Evolutionary conservation across 805 yeast species (phyloP), one percentile per base, ranked within the genome.

Genomic region (Candida manassasensis): DNA sequence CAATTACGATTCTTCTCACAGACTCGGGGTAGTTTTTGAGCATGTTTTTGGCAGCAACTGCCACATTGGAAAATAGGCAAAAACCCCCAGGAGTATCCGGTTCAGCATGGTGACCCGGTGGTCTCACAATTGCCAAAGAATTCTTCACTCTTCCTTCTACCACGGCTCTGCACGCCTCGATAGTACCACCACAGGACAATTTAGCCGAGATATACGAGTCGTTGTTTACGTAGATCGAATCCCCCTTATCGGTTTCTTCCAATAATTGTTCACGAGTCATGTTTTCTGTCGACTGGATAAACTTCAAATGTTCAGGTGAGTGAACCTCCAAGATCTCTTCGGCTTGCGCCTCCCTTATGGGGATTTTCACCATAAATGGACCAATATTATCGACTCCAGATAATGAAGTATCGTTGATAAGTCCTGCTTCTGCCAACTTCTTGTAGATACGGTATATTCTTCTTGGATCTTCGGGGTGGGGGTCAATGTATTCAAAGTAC

Each of bases 61-160:
- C 96, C 16, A 93, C 99, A 53, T 93, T 93, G 42, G 95, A 84
- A 55, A 93, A 93, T 30, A 93, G 67, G 63, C 98, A 93, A 56
- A 93, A 93, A 10, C 99, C 99, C 32, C 96, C 97, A 0, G 98
- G 95, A 11, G 88, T 69, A 46, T 86, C 93, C 2, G 99, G 98
- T 53, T 94, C 99, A 1, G 98, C 97, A 55, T 93, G 99, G 63
- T 93, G 99, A 5, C 99, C 99, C 0, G 99, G 99, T 2, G 99
- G 99, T 45, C 99, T 77, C 11, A 93, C 96, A 6, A 93, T 85
- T 0, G 98, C 99, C 33, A 93, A 54, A 0, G 97, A 81, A 55
- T 93, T 93, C 53, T 87, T 87, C 19, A 90, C 97, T 37, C 73
- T 67, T 3, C 96, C 95, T 55, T 89, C 97, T 7, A 93, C 84